These are phyloP conservation scores for Pleurotus pulmonarius DNA, from an alignment of 768 basidiomycete species.

Conservation along the genomic window DNA sequence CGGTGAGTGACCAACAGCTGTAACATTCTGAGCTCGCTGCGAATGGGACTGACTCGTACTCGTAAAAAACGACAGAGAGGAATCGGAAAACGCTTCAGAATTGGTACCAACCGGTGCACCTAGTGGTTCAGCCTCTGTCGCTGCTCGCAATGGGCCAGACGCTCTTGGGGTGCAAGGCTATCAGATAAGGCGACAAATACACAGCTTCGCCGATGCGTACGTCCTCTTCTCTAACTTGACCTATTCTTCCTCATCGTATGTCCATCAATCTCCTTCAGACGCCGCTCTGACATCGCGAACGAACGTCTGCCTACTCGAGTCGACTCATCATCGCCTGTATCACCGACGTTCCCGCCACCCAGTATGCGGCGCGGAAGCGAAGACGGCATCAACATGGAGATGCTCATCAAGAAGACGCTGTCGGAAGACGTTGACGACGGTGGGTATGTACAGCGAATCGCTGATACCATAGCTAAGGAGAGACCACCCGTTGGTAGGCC, in stretches of 20 bases:
- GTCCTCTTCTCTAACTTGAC: constrained; percentile 21
- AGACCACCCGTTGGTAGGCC: constrained; percentile 42
- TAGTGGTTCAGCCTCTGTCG: constrained; percentile 20
- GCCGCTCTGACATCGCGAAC: constrained; percentile 69
- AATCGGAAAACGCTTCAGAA: constrained; percentile 76
- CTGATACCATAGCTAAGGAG: constrained; percentile 58
- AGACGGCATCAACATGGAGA: constrained; percentile 58
- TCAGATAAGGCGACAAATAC: constrained; percentile 58
- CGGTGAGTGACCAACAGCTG: constrained; percentile 41
- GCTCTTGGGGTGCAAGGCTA: constrained; percentile 61
- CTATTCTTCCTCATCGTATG: background rate
- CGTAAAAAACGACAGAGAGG: constrained; percentile 46
- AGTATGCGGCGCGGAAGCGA: constrained; percentile 52
- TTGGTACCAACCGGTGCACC: constrained; percentile 35
- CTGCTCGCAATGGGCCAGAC: constrained; percentile 38
- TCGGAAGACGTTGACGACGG: constrained; percentile 55
- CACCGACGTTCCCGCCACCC: constrained; percentile 54
- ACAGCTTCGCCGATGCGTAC: constrained; percentile 74
- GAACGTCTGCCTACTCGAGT: constrained; percentile 58
- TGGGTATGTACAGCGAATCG: constrained; percentile 55
- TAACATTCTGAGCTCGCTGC: no score
- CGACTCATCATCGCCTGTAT: constrained; percentile 34
- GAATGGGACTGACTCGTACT: no score
- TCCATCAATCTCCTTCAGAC: constrained; percentile 33
- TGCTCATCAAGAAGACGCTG: constrained; percentile 57